These are phyloP conservation scores for Laetiporus sulphureus DNA, from an alignment of 1,284 basidiomycete genomes.

Conservation along the genomic window DNA sequence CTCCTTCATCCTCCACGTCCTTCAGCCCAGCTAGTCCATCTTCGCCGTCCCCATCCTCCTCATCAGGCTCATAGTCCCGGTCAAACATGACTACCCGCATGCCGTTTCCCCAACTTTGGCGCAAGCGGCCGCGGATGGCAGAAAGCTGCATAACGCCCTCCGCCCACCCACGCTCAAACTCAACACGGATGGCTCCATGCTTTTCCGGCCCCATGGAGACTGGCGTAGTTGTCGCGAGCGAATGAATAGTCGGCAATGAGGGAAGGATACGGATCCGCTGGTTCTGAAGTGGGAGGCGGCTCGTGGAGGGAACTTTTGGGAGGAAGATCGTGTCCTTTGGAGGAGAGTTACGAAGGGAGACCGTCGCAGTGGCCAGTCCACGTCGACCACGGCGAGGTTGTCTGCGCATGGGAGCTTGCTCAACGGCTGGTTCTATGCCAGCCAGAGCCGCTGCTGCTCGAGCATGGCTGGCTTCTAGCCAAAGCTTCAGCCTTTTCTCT, in stretches of 20 bases:
- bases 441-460: neutral
- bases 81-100: constrained; percentile 31
- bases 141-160: constrained; percentile 44
- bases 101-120: constrained; percentile 41
- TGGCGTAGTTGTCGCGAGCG: constrained; percentile 34
- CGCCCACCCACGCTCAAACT: constrained; percentile 56
- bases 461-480: constrained; percentile 32
- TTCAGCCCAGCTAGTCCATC: constrained; percentile 42
- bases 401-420: constrained; percentile 5
- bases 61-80: constrained; percentile 12
- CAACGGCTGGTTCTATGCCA: constrained; percentile 3
- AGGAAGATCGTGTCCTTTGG: constrained; percentile 6
- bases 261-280: constrained; percentile 39
- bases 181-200: constrained; percentile 32
- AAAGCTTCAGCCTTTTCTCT: constrained; percentile 50
- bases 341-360: constrained; percentile 40
- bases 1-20: constrained; percentile 32
- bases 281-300: neutral
- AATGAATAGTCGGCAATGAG: constrained; percentile 30
- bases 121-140: constrained; percentile 34
- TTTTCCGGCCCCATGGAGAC: constrained; percentile 25
- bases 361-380: constrained; percentile 48
- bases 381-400: constrained; percentile 35
- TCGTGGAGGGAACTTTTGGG: constrained; percentile 5
- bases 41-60: constrained; percentile 26